These are phyloP conservation scores for Apiospora phragmitis DNA, from an alignment of 2,329 filamentous ascomycete species.

Conservation along the genomic window DNA sequence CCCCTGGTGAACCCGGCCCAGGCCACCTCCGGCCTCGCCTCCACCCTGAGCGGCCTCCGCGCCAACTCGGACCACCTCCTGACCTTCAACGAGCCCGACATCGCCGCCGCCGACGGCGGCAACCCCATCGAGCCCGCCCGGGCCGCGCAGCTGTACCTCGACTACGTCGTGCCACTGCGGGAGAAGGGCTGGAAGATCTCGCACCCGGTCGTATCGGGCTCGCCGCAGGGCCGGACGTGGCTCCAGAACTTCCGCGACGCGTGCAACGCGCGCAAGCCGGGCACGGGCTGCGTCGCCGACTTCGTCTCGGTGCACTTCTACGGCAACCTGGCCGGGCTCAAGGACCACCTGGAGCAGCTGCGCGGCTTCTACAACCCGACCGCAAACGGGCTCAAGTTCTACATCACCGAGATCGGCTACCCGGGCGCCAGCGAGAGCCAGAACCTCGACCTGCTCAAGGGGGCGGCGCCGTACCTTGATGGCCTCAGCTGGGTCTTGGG, in stretches of 20 bases:
- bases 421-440: conserved; percentile 23
- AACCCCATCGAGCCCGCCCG: conserved; percentile 38
- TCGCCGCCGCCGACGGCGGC: conserved; percentile 38
- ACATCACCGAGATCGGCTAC: conserved; percentile 42
- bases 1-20: conserved; percentile 34
- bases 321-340: conserved; percentile 36
- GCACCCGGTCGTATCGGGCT: conserved; percentile 42
- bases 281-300: conserved; percentile 38
- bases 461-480: conserved; percentile 39
- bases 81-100: conserved; percentile 44
- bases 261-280: conserved; percentile 37
- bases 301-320: conserved; percentile 46
- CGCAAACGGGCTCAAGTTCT: conserved; percentile 27
- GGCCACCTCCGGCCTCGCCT: background rate
- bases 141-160: conserved; percentile 38
- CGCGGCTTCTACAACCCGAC: conserved; percentile 32
- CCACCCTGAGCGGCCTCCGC: background rate
- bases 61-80: conserved; percentile 26
- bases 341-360: conserved; percentile 36
- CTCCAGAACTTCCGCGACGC: conserved; percentile 40
- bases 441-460: conserved; percentile 25
- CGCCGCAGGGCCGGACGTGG: conserved; percentile 38
- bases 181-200: conserved; percentile 36
- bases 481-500: conserved; percentile 36
- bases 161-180: conserved; percentile 37